Evolutionary conservation across 1,284 basidiomycete genomes (phyloP), one percentile per base, ranked within the genome.

Genomic region (Jaminaea rosea): DNA sequence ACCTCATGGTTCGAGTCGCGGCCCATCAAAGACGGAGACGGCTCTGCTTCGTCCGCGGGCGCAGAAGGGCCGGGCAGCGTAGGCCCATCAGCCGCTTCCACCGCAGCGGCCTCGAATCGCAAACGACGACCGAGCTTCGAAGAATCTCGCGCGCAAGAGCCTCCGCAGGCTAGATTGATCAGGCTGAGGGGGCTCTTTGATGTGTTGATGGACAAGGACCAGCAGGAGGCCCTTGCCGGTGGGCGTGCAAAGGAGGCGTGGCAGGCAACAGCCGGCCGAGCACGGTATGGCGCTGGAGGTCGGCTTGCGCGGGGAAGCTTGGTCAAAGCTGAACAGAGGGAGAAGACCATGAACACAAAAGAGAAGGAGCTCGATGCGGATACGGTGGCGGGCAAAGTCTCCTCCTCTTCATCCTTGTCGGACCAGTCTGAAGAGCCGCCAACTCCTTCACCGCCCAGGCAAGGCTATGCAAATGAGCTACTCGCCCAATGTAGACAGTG

Each of bases 101-200:
- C 39, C 21, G 21, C 8, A 17, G 13, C 39, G 19, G 19, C 39
- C 3, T n/a, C 39, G 11, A 23, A 42, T n/a, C 19, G 39, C 39
- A 21, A 52, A 6, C 49, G 58, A 2, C 32, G 59, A 27, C 61
- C 69, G 26, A 55, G 59, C 3, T 73, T 63, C 39, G 69, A 72
- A 23, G 60, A 72, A 49, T 67, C 65, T 32, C 55, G 71, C 0
- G 60, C 64, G 7, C 62, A 73, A 29, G 71, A 73, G 47, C 71
- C 71, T 8, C 71, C 71, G 5, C 71, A 73, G 54, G 66, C 71
- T 13, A 57, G 71, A 8, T 55, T 73, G 5, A 65, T 73, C 19
- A 62, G 71, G 19, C 58, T 73, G 17, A 60, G 71, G 9, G 69
- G 71, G 24, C 61, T 73, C 28, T 73, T 73, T 24, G 71, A 73